Evolutionary conservation across 129 eudicot species (phyloP), one percentile per base, ranked within the genome.

Genomic region (Oenanthe sinensis): DNA sequence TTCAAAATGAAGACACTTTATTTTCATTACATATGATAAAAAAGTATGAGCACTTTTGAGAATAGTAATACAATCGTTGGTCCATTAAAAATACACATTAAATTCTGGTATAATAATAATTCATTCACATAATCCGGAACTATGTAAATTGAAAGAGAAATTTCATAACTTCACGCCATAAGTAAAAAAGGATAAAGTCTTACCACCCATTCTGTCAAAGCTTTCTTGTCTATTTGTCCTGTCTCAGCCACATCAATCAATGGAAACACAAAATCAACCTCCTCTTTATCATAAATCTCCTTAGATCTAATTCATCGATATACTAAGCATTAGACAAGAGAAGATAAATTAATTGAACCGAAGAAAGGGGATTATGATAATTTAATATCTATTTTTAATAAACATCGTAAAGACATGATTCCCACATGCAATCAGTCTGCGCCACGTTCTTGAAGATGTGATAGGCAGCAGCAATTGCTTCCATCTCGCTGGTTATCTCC

Each of bases 191-290:
- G 45, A 49, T 44, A 79, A 50, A 60, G 13, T 65, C 89, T 60
- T 87, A 94, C 98, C 96, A 94, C 98, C 98, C 98, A 94, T 44
- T 94, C 91, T 1, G 87, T 89, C 79, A 94, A 85, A 49, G 92
- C 58, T 87, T 85, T 89, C 76, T 87, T 65, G 67, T 87, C 87
- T 54, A 91, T 88, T 49, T 82, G 85, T 45, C 97, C 96, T 30
- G 85, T 87, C 20, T 94, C 96, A 58, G 88, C 85, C 74, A 84
- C 89, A 58, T 89, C 97, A 40, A 95, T 86, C 82, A 91, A 60
- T 16, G 96, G 97, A 85, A 90, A 82, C 79, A 91, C 89, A 40
- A 79, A 50, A 78, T 91, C 88, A 77, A 95, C 98, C 89, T 95
- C 97, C 75, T 95, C 97, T 86, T 85, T 49, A 87, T 90, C 94